Conservation (phyloP, 176 grass and related monocot species). For the barley (Hordeum vulgare) region MorexV3_pseudomolecules_assembly NC_058524.1:610615028-610615527, state of each 20-base stretch:
- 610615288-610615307: not conserved
- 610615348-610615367: not conserved
- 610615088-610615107: not conserved
- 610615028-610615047: conserved; percentile 8
- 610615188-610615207: conserved; percentile 32
- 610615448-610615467: not conserved
- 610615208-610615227: conserved; percentile 6
- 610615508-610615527: not conserved
- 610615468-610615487: not conserved
- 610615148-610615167: not conserved
- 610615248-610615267: not conserved
- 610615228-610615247: not conserved
- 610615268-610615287: conserved; percentile 1
- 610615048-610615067: conserved; percentile 53
- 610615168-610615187: conserved; percentile 42
- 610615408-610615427: not conserved
- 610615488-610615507: not conserved
- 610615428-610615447: not conserved
- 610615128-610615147: conserved; percentile 13
- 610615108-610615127: conserved; percentile 22
- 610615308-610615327: conserved; percentile 28
- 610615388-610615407: conserved; percentile 19
- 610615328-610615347: conserved; percentile 21
- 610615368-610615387: not conserved
- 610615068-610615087: not conserved